These are phyloP conservation scores for Sextonia rubra DNA, from an alignment of 164 flowering plant species.

Conservation along the genomic window DNA sequence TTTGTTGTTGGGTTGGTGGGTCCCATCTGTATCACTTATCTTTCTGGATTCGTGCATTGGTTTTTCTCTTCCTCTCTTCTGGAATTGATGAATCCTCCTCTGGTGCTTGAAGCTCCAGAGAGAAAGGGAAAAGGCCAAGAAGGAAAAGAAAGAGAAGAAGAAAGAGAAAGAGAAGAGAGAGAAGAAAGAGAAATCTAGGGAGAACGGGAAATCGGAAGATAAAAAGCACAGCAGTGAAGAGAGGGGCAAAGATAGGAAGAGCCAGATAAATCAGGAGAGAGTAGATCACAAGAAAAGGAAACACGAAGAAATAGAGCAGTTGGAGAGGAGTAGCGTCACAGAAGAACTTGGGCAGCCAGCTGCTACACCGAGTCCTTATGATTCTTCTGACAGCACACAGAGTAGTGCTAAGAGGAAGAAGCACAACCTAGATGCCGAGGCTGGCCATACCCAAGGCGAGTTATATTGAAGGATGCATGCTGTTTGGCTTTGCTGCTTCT, in stretches of 20 bases:
- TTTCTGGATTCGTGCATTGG: background rate
- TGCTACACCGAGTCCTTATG: conserved; percentile 17
- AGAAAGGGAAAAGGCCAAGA: conserved; percentile 32
- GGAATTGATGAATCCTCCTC: conserved; percentile 25
- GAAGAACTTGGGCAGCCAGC: conserved; percentile 43
- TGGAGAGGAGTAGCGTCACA: conserved; percentile 22
- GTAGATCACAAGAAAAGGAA: conserved; percentile 5
- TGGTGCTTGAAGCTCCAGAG: conserved; percentile 65
- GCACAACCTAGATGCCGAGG: conserved; percentile 9
- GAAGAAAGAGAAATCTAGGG: conserved; percentile 11
- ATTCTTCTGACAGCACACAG: conserved; percentile 47
- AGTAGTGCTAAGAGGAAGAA: conserved; percentile 50
- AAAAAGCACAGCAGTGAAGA: conserved; percentile 9
- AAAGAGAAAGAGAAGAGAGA: conserved; percentile 16
- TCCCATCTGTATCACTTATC: background rate
- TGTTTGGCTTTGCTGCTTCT: background rate
- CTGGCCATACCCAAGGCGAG: conserved; percentile 9
- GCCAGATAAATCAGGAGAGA: conserved; percentile 10
- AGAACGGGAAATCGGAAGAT: conserved; percentile 8
- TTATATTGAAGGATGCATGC: conserved; percentile 22
- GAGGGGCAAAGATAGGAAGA: conserved; percentile 16
- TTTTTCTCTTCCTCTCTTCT: conserved; percentile 4
- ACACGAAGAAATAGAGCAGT: conserved; percentile 30
- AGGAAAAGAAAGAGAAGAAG: conserved; percentile 16
- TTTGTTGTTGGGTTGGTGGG: background rate